These are phyloP conservation scores for Penicillium mononematosum DNA, from an alignment of 495 filamentous ascomycete species.

Conservation along the genomic window DNA sequence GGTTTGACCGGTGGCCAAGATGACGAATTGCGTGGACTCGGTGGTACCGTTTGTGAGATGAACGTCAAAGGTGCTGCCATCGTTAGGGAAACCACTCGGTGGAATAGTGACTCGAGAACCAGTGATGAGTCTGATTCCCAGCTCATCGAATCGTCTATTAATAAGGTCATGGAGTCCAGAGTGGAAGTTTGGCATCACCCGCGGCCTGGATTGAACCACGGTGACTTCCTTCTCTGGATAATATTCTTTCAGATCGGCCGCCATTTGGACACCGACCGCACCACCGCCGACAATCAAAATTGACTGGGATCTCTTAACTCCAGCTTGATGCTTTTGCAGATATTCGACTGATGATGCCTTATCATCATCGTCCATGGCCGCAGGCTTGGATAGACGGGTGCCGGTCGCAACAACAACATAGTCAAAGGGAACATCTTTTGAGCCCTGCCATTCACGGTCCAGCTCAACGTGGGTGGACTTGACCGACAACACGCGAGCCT, in stretches of 20 bases:
- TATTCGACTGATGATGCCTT: slow-evolving; percentile 43
- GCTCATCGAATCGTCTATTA: slow-evolving; percentile 39
- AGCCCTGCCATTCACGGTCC: slow-evolving; percentile 49
- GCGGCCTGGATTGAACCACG: slow-evolving; percentile 55
- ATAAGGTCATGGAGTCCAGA: slow-evolving; percentile 47
- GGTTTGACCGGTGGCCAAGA: slow-evolving; percentile 57
- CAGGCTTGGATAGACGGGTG: slow-evolving; percentile 45
- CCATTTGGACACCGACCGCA: slow-evolving; percentile 60
- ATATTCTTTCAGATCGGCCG: slow-evolving; percentile 56
- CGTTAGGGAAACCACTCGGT: slow-evolving; percentile 28
- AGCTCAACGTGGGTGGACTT: slow-evolving; percentile 38
- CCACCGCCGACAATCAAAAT: slow-evolving; percentile 61
- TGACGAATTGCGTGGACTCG: slow-evolving; percentile 40
- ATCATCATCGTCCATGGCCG: slow-evolving; percentile 46
- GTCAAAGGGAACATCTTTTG: slow-evolving; percentile 44
- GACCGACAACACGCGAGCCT: slow-evolving; percentile 45
- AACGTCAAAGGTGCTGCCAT: slow-evolving; percentile 30
- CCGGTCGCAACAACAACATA: slow-evolving; percentile 51
- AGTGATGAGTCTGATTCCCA: slow-evolving; percentile 39
- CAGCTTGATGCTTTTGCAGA: slow-evolving; percentile 39
- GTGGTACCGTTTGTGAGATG: slow-evolving; percentile 36
- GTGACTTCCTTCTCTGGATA: slow-evolving; percentile 58
- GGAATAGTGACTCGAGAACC: slow-evolving; percentile 38
- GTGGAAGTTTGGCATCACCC: slow-evolving; percentile 55
- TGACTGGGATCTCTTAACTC: slow-evolving; percentile 36